Evolutionary conservation across 2,329 filamentous ascomycete species (phyloP), one percentile per base, ranked within the genome.

Genomic region (Fusarium sp.): DNA sequence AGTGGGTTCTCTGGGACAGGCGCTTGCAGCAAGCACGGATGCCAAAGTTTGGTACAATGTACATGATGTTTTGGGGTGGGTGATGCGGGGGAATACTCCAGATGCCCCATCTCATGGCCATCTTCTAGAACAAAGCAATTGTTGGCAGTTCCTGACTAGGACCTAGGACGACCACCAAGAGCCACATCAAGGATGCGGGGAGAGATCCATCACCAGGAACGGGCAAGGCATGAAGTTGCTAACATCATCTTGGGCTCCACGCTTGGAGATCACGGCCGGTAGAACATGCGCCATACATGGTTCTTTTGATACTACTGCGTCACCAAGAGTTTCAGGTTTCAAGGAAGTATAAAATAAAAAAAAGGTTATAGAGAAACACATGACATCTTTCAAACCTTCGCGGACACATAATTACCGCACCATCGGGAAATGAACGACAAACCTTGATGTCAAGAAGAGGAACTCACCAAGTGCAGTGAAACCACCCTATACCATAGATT

Each of bases 21-120:
- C 68, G 74, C 74, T 76, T 77, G 75, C 73, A 77, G 75, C 74
- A 76, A 77, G 75, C 74, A 76, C 74, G 73, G 74, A 77, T 77
- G 31, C 54, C 54, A 25, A 36, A 60, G 72, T 68, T 60, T 70
- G 72, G 75, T 77, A 76, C 73, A 77, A 75, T 75, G 73, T 75
- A 77, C 75, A 73, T 64, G 66, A 64, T 57, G 62, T 46, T 53
- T 73, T 71, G 67, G 70, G 62, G 70, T 68, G 71, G 74, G 53
- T 56, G 73, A 75, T 77, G 75, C 74, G 75, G 75, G 75, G 75
- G 68, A 72, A 64, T 62, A 65, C 75, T 77, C 75, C 74, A 76
- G 72, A 76, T 76, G 74, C 74, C 74, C 75, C 75, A 73, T 77
- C 49, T 60, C 72, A 75, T 68, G 47, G 55, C 56, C 60, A 72